Percentiles rank a stretch among this genome's conserved stretches.
phyloP scores from a whole-genome alignment of 371 early-diverging fungal genomes.

The Mortierella sp. region DNA sequence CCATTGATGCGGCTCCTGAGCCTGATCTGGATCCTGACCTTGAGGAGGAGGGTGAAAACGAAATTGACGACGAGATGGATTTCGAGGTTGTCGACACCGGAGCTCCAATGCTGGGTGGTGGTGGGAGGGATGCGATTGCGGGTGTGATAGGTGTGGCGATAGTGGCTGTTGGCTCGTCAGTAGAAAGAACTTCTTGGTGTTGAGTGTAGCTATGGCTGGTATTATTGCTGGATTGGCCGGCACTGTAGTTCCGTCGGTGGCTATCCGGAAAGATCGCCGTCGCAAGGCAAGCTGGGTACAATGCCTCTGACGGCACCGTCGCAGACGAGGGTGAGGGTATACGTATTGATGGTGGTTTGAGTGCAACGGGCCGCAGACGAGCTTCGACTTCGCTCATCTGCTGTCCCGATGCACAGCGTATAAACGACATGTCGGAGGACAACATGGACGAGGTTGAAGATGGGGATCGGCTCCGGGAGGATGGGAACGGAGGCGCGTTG shows the following conservation, averaged over 20 bases:
- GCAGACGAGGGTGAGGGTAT: background rate
- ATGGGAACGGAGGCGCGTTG: background rate
- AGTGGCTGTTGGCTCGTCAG: background rate
- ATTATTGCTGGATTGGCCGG: background rate
- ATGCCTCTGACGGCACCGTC: background rate
- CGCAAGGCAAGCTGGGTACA: background rate
- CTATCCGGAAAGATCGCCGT: background rate
- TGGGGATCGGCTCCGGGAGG: slow-evolving; percentile 9
- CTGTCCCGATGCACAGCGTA: slow-evolving; percentile 14
- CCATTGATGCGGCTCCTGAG: background rate
- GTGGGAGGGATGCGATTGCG: background rate
- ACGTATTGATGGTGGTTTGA: background rate
- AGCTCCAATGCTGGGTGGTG: background rate
- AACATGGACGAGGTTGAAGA: slow-evolving; percentile 5
- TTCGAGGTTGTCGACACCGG: background rate
- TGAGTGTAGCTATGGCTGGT: background rate
- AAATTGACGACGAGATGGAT: background rate
- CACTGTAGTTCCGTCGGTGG: background rate
- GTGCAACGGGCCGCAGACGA: background rate
- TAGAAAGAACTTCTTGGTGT: background rate
- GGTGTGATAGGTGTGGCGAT: background rate
- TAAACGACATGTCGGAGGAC: slow-evolving; percentile 10
- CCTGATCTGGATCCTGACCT: too few species aligned
- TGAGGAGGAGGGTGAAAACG: background rate
- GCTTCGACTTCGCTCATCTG: slow-evolving; percentile 16